A percentile compares a stretch with the other conserved stretches of the same genome.
phyloP scores from a whole-genome alignment of 257 asterid genomes.

The Solanum commersonii region DNA sequence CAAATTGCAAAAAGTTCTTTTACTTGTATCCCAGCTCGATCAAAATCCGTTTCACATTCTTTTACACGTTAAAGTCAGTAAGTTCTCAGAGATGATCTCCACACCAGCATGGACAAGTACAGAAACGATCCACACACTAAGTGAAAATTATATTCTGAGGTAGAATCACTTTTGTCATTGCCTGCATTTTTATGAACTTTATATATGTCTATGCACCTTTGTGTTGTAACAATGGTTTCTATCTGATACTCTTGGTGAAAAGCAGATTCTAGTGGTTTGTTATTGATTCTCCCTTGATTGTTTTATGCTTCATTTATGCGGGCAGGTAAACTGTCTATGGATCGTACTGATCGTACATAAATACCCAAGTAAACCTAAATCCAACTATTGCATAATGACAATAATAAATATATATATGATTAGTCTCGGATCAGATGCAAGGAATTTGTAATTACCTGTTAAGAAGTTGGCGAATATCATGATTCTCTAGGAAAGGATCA shows the following conservation, averaged over 20 bases:
- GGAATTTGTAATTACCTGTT: conserved; percentile 36
- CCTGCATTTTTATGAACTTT: not conserved
- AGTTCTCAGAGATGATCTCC: not conserved
- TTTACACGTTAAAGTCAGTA: not conserved
- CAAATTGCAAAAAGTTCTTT: not conserved
- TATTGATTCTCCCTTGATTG: not conserved
- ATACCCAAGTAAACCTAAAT: not conserved
- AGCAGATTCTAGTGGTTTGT: not conserved
- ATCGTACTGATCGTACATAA: not conserved
- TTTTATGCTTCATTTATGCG: not conserved
- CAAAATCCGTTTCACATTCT: not conserved
- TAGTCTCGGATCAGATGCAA: not conserved
- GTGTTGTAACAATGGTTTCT: not conserved
- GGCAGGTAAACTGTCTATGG: not conserved
- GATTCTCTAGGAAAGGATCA: conserved; percentile 58
- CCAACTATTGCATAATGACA: not conserved
- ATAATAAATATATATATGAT: not conserved
- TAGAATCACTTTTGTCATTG: not conserved
- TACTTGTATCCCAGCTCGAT: not conserved
- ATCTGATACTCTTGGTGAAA: not conserved
- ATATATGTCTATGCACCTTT: not conserved
- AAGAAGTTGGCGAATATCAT: conserved; percentile 66
- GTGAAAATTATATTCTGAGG: not conserved
- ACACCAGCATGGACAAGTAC: not conserved
- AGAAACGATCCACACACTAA: not conserved